phyloP scores from a whole-genome alignment of 1,139 yeast genomes.

The Saccharomyces hybrid region DNA sequence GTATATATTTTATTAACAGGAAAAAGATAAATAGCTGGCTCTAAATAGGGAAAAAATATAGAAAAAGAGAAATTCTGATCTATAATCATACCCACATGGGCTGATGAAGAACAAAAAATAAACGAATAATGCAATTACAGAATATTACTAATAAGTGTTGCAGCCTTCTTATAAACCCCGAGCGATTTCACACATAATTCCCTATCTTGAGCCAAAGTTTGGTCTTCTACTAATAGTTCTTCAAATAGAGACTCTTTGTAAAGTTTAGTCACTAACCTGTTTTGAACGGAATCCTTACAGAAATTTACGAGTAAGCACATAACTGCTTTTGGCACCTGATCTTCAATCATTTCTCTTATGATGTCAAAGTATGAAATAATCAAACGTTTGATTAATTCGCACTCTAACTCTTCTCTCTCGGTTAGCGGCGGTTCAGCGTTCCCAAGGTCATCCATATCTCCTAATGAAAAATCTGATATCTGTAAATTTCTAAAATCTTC shows the following conservation, averaged over 20 bases:
- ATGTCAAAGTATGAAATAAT: slow-evolving; percentile 87
- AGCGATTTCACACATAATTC: slow-evolving; percentile 77
- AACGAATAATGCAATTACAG: slow-evolving; percentile 35
- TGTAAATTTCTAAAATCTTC: not conserved
- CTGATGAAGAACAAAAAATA: not conserved
- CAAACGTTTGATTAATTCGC: slow-evolving; percentile 84
- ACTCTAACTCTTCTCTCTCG: slow-evolving; percentile 88
- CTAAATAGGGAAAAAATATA: not conserved
- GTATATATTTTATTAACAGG: too few species aligned
- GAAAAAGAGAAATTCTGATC: not conserved
- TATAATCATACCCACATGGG: not conserved
- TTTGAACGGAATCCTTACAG: slow-evolving; percentile 81
- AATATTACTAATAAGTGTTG: slow-evolving; percentile 81
- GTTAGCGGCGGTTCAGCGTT: slow-evolving; percentile 40
- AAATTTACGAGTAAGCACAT: slow-evolving; percentile 92
- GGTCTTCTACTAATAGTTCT: slow-evolving; percentile 84
- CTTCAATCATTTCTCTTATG: slow-evolving; percentile 89
- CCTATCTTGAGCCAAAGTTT: slow-evolving; percentile 80
- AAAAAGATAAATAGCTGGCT: not conserved
- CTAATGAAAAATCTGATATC: not conserved
- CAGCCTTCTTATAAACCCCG: slow-evolving; percentile 83
- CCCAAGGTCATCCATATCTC: slow-evolving; percentile 28
- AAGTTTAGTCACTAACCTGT: slow-evolving; percentile 81
- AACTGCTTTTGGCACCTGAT: slow-evolving; percentile 95
- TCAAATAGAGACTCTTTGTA: slow-evolving; percentile 82